These are phyloP conservation scores for Arbutus unedo DNA, from an alignment of 148 eudicot species.

Conservation along the genomic window DNA sequence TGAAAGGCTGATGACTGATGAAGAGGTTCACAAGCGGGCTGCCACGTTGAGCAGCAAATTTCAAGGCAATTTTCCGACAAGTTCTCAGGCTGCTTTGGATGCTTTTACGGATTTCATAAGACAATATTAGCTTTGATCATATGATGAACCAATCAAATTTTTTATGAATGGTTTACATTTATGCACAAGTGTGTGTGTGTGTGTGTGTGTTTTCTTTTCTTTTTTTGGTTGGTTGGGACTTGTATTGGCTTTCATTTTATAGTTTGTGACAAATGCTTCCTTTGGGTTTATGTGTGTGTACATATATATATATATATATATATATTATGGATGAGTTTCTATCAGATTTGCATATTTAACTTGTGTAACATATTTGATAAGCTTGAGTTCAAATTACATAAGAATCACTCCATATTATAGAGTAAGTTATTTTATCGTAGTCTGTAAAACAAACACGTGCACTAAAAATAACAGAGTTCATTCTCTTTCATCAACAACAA, in stretches of 20 bases:
- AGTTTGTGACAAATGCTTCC: background rate
- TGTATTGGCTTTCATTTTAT: background rate
- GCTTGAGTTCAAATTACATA: no score
- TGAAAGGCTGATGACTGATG: constrained; percentile 44
- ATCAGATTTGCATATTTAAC: background rate
- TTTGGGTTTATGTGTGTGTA: background rate
- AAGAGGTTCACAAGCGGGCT: constrained; percentile 40
- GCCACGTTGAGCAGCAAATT: constrained; percentile 24
- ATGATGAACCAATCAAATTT: background rate
- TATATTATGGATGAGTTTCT: background rate
- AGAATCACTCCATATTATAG: no score
- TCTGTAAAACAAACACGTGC: no score
- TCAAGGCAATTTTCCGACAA: constrained; percentile 41
- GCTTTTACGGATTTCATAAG: constrained; percentile 33
- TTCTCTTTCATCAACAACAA: background rate
- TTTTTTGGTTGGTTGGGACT: background rate
- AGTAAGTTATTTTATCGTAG: no score
- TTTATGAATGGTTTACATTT: background rate
- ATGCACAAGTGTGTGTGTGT: no score
- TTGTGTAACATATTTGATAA: background rate
- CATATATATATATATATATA: background rate
- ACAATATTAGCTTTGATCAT: background rate
- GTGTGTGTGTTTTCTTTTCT: background rate
- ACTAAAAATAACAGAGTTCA: background rate
- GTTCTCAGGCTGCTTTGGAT: constrained; percentile 46